Evolutionary conservation across 1,284 basidiomycete species (phyloP).

Genomic region (Rhizopogon hawkerae): DNA sequence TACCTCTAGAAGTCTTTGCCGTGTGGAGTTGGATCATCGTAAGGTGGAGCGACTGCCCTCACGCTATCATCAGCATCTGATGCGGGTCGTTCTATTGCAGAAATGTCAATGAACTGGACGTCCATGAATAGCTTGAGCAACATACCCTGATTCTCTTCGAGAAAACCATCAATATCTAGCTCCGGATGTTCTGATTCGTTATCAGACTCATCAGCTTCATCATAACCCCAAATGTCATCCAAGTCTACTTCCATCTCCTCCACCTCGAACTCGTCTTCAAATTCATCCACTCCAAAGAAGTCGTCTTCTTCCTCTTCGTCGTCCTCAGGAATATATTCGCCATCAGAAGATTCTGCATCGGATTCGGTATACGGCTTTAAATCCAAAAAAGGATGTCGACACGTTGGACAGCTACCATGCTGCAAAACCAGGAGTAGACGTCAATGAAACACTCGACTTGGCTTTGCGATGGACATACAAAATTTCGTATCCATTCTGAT

Average conservation of each 20-base stretch:
- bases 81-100: neutral
- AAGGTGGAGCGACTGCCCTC: neutral
- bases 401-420: slow-evolving; percentile 68
- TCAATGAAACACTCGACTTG: slow-evolving; percentile 3
- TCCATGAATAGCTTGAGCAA: neutral
- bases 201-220: slow-evolving; percentile 11
- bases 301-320: slow-evolving; percentile 47
- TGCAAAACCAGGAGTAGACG: slow-evolving; percentile 18
- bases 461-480: slow-evolving; percentile 29
- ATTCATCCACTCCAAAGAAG: slow-evolving; percentile 33
- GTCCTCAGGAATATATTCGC: slow-evolving; percentile 52
- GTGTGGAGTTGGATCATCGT: neutral
- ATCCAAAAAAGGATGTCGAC: slow-evolving; percentile 49
- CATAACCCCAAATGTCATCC: slow-evolving; percentile 28
- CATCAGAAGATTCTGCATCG: slow-evolving; percentile 58
- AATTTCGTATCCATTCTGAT: slow-evolving; percentile 52
- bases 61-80: neutral
- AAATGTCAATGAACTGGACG: neutral
- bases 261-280: slow-evolving; percentile 30
- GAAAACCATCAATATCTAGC: neutral
- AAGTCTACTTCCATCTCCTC: slow-evolving; percentile 29
- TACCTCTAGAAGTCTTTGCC: slow-evolving; percentile 5
- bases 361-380: slow-evolving; percentile 43
- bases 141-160: slow-evolving; percentile 1
- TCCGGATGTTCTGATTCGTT: slow-evolving; percentile 12